These are phyloP conservation scores for Pilatotrama ljubarskyi DNA, from an alignment of 768 basidiomycete species.

Conservation along the genomic window DNA sequence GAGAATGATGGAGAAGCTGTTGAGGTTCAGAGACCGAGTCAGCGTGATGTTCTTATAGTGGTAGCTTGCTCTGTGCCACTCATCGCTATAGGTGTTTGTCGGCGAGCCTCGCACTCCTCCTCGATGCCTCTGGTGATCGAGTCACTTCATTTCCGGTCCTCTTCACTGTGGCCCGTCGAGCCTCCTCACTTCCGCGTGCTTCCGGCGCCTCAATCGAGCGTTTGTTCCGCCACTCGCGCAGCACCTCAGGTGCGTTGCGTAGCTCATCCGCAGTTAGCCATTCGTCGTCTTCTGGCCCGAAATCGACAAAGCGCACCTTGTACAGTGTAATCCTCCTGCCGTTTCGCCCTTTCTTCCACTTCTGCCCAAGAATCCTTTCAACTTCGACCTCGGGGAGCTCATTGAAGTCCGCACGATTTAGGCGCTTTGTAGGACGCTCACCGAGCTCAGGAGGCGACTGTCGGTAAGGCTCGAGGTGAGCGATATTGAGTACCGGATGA, in stretches of 20 bases:
- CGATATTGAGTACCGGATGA: conserved; percentile 37
- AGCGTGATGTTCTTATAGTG: too few relatives aligned
- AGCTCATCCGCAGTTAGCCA: conserved; percentile 10
- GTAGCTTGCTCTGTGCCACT: too few relatives aligned
- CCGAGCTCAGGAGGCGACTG: conserved; percentile 28
- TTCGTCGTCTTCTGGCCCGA: conserved; percentile 9
- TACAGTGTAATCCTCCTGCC: conserved; percentile 7
- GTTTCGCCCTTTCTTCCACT: conserved; percentile 12
- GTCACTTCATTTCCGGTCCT: too few relatives aligned
- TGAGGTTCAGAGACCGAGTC: too few relatives aligned
- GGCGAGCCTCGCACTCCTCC: too few relatives aligned
- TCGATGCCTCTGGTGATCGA: too few relatives aligned
- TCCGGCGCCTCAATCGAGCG: too few relatives aligned
- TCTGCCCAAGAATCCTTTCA: conserved; percentile 26
- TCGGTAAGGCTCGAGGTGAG: conserved; percentile 32
- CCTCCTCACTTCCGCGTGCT: too few relatives aligned
- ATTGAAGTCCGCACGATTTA: conserved; percentile 20
- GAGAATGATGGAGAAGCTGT: too few relatives aligned
- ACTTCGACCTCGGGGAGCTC: conserved; percentile 25
- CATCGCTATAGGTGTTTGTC: too few relatives aligned
- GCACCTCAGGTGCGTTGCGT: conserved; percentile 10
- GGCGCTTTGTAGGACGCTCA: not conserved
- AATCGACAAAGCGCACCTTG: not conserved
- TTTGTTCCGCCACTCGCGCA: too few relatives aligned
- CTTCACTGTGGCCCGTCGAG: too few relatives aligned